Evolutionary conservation across 371 early-diverging fungal species (phyloP), one percentile per base, ranked within the genome.

Genomic region (Mortierella sp.): DNA sequence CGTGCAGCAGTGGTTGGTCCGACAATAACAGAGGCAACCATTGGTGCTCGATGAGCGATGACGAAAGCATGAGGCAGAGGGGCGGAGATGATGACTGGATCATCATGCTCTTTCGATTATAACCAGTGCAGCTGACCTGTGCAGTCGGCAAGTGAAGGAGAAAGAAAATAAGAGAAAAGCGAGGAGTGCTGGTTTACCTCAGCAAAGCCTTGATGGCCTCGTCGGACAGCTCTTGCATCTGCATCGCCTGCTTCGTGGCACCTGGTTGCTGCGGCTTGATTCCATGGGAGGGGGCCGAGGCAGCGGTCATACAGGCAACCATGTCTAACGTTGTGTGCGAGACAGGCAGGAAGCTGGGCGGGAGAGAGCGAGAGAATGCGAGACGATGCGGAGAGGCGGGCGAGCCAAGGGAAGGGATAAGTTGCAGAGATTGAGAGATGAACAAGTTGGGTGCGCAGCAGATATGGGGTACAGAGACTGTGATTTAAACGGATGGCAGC

Each of bases 131-230:
- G 37, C 9, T 37, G 37, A 9, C 37, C 9, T 5, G 9, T 30
- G 37, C 30, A 44, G 48, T 46, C 43, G 45, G 29, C 46, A 50
- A 50, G 19, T 29, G 59, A 29, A 46, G 43, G 55, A 28, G 21
- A 60, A 23, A 63, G 28, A 37, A 60, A 37, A 43, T 14, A 26
- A 37, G 9, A 9, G 37, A 9, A 9, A 37, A 9, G 9, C 5
- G 9, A 5, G 37, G 37, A 37, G 37, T 37, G 37, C 3, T 37
- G 37, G 37, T 61, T 74, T 70, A 76, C 77, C 77, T 76, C 71
- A 76, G 67, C 64, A 76, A 65, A 60, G 77, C 77, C 65, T 71
- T 76, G 62, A 76, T 76, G 52, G 64, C 77, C 64, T 76, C 77
- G 55, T 76, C 77, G 64, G 77, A 76, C 58, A 76, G 72, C 50